A percentile compares a stretch with the other conserved stretches of the same genome.
phyloP scores from a whole-genome alignment of 1,139 yeast genomes.

The Suhomyces panamericanus region DNA sequence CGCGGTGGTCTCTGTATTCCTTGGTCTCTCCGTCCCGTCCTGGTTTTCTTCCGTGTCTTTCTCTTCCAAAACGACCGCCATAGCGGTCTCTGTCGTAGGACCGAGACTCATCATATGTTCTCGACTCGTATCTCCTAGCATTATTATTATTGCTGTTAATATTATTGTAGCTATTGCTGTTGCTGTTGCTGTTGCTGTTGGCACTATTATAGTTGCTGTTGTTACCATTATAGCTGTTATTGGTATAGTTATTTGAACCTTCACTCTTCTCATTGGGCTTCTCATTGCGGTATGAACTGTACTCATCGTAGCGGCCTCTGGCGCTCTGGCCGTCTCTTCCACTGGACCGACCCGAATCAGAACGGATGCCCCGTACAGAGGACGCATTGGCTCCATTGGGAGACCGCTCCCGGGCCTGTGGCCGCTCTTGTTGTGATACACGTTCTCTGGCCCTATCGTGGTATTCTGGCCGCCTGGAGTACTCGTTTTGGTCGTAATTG shows the following conservation, averaged over 20 bases:
- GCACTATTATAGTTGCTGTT: no score
- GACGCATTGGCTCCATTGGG: conserved; percentile 4
- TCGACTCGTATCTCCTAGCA: neutral
- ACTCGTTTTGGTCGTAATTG: conserved; percentile 3
- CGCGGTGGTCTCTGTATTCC: conserved; percentile 7
- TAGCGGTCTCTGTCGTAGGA: neutral
- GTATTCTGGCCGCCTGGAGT: conserved; percentile 10
- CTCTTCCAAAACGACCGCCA: neutral
- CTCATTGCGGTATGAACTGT: conserved; percentile 1
- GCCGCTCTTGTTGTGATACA: conserved; percentile 3
- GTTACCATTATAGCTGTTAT: no score
- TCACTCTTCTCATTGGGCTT: no score
- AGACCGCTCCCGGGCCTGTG: conserved; percentile 7
- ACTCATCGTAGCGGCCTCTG: conserved; percentile 3
- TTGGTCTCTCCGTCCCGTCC: neutral
- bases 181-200: no score
- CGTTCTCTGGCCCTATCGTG: conserved; percentile 16
- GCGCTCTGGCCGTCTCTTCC: no score
- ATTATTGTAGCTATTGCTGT: no score
- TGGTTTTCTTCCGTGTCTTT: neutral
- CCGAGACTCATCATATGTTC: conserved; percentile 1
- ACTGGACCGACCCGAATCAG: neutral
- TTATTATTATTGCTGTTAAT: no score
- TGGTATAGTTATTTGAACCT: no score
- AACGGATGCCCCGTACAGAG: neutral